phyloP scores from a whole-genome alignment of 2,329 filamentous ascomycete species.

The Alternaria solani region DNA sequence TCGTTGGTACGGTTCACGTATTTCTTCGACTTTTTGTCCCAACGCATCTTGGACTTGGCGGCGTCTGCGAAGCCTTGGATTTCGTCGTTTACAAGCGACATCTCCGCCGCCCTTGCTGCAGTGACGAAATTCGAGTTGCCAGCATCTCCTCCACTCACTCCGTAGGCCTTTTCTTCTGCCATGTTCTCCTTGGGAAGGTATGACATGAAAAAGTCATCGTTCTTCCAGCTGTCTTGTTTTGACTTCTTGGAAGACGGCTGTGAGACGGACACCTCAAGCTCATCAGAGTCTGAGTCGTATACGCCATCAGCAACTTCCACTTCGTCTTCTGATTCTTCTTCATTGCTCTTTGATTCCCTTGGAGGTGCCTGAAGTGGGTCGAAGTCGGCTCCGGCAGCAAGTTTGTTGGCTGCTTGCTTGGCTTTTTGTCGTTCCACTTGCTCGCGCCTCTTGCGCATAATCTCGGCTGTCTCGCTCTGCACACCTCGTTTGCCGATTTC shows the following conservation, averaged over 20 bases:
- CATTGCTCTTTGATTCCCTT: slow-evolving; percentile 21
- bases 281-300: slow-evolving; percentile 59
- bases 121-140: slow-evolving; percentile 77
- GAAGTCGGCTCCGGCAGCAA: slow-evolving; percentile 25
- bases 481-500: slow-evolving; percentile 80
- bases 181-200: slow-evolving; percentile 87
- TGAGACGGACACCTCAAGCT: slow-evolving; percentile 62
- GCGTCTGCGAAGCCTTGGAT: slow-evolving; percentile 81
- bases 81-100: slow-evolving; percentile 94
- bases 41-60: slow-evolving; percentile 79
- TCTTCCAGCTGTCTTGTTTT: slow-evolving; percentile 69
- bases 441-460: slow-evolving; percentile 76
- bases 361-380: slow-evolving; percentile 13
- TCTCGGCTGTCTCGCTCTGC: slow-evolving; percentile 70
- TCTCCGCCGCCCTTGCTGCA: slow-evolving; percentile 83
- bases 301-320: slow-evolving; percentile 44
- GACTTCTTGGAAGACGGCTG: slow-evolving; percentile 45
- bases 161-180: slow-evolving; percentile 90
- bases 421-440: slow-evolving; percentile 68
- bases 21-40: slow-evolving; percentile 97
- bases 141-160: slow-evolving; percentile 79
- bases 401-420: slow-evolving; percentile 52
- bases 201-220: slow-evolving; percentile 94
- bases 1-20: slow-evolving; percentile 93
- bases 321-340: slow-evolving; percentile 46